Conservation (phyloP, 768 basidiomycete species). For the Collybia sp. region DNA sequence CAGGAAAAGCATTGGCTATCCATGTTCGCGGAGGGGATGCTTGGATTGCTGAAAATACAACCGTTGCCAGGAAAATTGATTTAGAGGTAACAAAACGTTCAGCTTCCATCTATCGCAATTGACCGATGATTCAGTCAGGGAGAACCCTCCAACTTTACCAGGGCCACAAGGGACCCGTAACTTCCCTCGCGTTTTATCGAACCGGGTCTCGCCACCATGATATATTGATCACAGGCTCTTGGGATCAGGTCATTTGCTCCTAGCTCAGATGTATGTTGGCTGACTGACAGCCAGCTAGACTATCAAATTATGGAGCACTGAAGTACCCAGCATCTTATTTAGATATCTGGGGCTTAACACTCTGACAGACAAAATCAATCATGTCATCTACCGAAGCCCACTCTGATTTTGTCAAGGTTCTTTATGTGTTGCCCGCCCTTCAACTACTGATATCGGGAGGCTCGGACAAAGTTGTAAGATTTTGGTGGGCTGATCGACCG, state of each 20-base stretch:
- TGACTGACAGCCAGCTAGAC: constrained; percentile 39
- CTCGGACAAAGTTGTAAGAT: constrained; percentile 83
- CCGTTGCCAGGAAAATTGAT: constrained; percentile 66
- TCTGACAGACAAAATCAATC: constrained; percentile 57
- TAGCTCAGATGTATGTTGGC: not conserved
- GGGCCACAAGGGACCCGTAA: constrained; percentile 89
- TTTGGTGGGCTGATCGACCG: constrained; percentile 60
- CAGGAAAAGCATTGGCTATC: constrained; percentile 71
- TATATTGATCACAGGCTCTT: constrained; percentile 84
- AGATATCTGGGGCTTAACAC: constrained; percentile 40
- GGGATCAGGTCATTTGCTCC: constrained; percentile 66
- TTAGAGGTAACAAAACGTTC: constrained; percentile 55
- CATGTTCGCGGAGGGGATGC: constrained; percentile 59
- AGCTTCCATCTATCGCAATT: not conserved
- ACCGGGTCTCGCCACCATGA: constrained; percentile 31
- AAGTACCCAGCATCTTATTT: not conserved
- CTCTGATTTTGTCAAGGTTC: constrained; percentile 84
- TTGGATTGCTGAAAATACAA: constrained; percentile 89
- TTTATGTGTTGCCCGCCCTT: constrained; percentile 66
- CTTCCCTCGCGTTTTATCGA: constrained; percentile 68
- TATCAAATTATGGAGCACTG: constrained; percentile 81
- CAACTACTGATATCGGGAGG: constrained; percentile 77
- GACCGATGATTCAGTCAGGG: constrained; percentile 54
- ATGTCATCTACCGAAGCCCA: constrained; percentile 77
- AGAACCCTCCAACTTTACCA: constrained; percentile 70